These are phyloP conservation scores for Coemansia reversa DNA, from an alignment of 192 early-diverging fungal genomes.

Conservation along the genomic window DNA sequence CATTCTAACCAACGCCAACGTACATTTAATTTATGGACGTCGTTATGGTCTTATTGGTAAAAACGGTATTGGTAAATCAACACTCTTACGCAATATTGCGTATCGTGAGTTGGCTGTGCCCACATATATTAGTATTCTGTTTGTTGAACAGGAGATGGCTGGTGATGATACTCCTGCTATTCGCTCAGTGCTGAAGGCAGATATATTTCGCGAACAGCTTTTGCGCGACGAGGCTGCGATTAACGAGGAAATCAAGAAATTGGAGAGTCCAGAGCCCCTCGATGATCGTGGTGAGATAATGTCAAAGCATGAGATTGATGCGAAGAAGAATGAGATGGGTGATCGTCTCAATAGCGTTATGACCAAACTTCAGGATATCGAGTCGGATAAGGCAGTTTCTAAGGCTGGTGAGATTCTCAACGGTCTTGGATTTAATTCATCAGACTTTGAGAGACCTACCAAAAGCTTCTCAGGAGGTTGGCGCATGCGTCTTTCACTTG, in stretches of 20 bases:
- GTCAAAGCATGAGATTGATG: conserved; percentile 58
- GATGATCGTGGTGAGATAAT: conserved; percentile 56
- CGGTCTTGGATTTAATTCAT: conserved; percentile 90
- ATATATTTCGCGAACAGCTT: conserved; percentile 87
- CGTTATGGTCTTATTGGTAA: conserved; percentile 95
- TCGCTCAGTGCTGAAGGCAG: conserved; percentile 87
- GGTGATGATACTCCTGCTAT: conserved; percentile 88
- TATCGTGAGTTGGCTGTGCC: conserved; percentile 86
- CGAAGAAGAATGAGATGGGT: conserved; percentile 56
- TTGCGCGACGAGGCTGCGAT: conserved; percentile 77
- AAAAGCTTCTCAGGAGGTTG: conserved; percentile 98
- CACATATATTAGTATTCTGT: conserved; percentile 88
- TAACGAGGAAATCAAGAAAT: conserved; percentile 53
- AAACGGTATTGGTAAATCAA: conserved; percentile 88
- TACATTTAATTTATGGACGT: conserved; percentile 83
- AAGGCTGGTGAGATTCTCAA: conserved; percentile 92
- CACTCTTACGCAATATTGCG: conserved; percentile 73
- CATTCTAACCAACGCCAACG: conserved; percentile 83
- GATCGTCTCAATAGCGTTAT: conserved; percentile 78
- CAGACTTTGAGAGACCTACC: conserved; percentile 79
- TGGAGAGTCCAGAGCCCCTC: conserved; percentile 36
- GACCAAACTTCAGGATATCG: conserved; percentile 87
- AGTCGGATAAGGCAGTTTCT: conserved; percentile 94
- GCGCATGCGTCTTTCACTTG: conserved; percentile 98
- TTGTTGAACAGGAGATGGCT: conserved; percentile 98